These are phyloP conservation scores for Syzygium grande DNA, from an alignment of 345 rosid genomes.

Conservation along the genomic window DNA sequence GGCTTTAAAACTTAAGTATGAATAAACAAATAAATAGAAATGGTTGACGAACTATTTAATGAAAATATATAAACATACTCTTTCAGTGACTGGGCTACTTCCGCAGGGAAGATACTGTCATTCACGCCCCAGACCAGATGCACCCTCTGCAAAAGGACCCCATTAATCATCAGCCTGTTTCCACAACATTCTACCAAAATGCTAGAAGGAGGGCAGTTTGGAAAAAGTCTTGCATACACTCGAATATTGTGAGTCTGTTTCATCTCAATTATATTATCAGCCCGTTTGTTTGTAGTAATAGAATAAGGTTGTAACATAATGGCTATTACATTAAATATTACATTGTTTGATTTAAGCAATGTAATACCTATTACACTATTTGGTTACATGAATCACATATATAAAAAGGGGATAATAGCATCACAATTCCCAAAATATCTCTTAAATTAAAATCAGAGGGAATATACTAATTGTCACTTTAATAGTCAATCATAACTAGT, in stretches of 20 bases:
- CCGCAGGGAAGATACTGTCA: constrained; percentile 9
- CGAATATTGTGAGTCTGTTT: not conserved
- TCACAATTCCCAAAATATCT: too few species aligned
- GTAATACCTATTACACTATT: not conserved
- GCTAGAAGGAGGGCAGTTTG: not conserved
- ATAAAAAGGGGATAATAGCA: not conserved
- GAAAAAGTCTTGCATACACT: not conserved
- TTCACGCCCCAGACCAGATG: constrained; percentile 18
- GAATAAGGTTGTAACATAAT: not conserved
- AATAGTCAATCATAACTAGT: not conserved
- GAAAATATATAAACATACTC: constrained; percentile 7
- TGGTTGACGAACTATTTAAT: not conserved
- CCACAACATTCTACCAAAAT: not conserved
- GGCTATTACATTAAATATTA: not conserved
- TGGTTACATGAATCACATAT: not conserved
- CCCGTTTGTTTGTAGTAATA: not conserved
- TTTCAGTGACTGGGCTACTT: constrained; percentile 8
- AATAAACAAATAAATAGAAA: not conserved
- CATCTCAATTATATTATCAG: not conserved
- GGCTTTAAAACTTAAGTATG: not conserved
- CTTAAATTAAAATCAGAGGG: not conserved
- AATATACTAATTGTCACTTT: not conserved
- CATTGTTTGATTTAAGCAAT: not conserved
- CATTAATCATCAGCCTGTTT: not conserved
- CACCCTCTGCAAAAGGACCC: constrained; percentile 2